Evolutionary conservation across 495 filamentous ascomycete species (phyloP), one percentile per base, ranked within the genome.

Genomic region (Penicillium pancosmium): DNA sequence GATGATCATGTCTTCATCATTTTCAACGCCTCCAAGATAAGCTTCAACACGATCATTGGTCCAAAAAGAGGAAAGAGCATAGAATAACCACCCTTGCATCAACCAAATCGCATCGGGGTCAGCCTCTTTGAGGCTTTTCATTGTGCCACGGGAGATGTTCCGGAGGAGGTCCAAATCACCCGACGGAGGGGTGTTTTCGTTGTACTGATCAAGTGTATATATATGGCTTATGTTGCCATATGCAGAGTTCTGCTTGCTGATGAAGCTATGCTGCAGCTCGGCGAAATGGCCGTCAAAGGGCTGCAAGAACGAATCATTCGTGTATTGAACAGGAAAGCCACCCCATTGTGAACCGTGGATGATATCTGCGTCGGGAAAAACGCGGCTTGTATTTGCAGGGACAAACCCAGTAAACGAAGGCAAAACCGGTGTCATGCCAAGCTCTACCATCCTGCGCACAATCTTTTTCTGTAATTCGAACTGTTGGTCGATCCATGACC

Each of bases 21-120:
- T 61, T 15, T 71, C 65, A 1, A 84, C 76, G 15, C 81, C 81
- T 7, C 71, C 75, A 7, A 84, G 67, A 56, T 79, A 83, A 11
- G 81, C 78, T 50, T 80, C 67, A 13, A 83, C 68, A 9, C 78
- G 68, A 7, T 77, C 74, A 31, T 74, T 70, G 12, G 78, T 83
- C 81, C 81, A 84, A 63, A 83, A 84, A 1, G 61, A 65, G 0
- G 64, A 57, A 33, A 74, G 72, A 11, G 68, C 67, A 48, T 69
- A 78, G 69, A 84, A 84, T 2, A 81, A 66, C 81, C 81, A 84
- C 25, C 80, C 81, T 59, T 84, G 81, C 78, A 84, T 81, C 49
- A 83, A 60, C 81, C 81, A 84, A 7, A 81, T 68, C 1, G 80
- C 80, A 8, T 74, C 61, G 1, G 80, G 73, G 56, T 81, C 77